Conservation (phyloP, 2,329 filamentous ascomycete species). For the Aspergillus thermomutatus region DNA sequence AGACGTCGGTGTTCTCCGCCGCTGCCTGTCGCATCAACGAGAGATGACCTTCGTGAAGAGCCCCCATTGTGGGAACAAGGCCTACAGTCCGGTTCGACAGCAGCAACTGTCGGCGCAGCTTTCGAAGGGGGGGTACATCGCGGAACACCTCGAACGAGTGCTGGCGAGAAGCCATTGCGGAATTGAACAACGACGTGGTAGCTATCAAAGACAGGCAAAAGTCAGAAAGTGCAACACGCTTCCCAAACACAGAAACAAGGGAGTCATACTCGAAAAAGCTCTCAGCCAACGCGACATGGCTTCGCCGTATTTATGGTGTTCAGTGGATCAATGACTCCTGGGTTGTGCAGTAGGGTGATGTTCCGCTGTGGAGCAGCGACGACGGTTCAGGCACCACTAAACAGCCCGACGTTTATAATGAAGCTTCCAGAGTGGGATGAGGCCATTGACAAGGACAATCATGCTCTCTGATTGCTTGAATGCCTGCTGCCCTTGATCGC, state of each 20-base stretch:
- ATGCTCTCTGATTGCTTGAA: not conserved
- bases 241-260: not conserved
- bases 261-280: slow-evolving; percentile 27
- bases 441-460: not conserved
- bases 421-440: not conserved
- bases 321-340: not conserved
- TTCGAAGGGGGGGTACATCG: slow-evolving; percentile 67
- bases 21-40: slow-evolving; percentile 82
- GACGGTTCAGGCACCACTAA: not conserved
- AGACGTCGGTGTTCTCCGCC: slow-evolving; percentile 76
- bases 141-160: slow-evolving; percentile 60
- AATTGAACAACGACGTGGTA: slow-evolving; percentile 22
- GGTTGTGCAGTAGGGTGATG: slow-evolving; percentile 6
- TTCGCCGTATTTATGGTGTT: slow-evolving; percentile 1
- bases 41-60: slow-evolving; percentile 87
- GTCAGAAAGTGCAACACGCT: slow-evolving; percentile 6
- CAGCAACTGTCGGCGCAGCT: slow-evolving; percentile 64
- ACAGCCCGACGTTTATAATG: not conserved
- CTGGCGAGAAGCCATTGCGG: slow-evolving; percentile 16
- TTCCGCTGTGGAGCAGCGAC: slow-evolving; percentile 13
- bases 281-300: slow-evolving; percentile 30
- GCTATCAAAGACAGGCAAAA: slow-evolving; percentile 11
- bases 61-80: slow-evolving; percentile 96
- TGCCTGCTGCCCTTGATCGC: not conserved
- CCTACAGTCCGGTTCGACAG: slow-evolving; percentile 70